Evolutionary conservation across 768 basidiomycete genomes (phyloP), one percentile per base, ranked within the genome.

Genomic region (Phaeotremella fagi): DNA sequence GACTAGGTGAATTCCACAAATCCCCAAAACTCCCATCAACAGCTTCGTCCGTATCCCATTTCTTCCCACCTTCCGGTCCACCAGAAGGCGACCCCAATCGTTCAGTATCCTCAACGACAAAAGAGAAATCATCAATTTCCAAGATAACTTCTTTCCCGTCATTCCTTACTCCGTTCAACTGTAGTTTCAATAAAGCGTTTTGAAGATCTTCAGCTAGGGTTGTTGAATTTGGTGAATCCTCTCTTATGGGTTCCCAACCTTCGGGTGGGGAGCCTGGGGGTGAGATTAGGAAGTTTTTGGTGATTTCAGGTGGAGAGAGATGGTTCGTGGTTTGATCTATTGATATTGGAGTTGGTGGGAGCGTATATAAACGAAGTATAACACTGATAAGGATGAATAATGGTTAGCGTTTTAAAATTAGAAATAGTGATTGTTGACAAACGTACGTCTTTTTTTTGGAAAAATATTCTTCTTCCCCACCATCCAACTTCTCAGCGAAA

Each of bases 221-320:
- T 2, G 81, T 76, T 2, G 77, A 71, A 68, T 97, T 97, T 0
- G 94, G 94, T 16, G 90, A 88, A 6, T 92, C 90, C 74, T 98
- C 94, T 45, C 78, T 78, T 52, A 91, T 82, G 22, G 81, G 90
- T 68, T 95, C 90, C 95, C 95, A 99, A 2, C 92, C 95, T 1
- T 92, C 84, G 0, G 95, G 95, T 0, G 95, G 95, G 0, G 91
- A 95, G 3, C 95, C 95, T 3, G 95, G 95, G 0, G 95, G 95
- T 0, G 95, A 98, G 59, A 99, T 92, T 43, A 99, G 80, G 76
- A 97, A 98, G 76, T 98, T 98, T 76, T 90, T 90, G 63, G 91
- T 87, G 33, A 84, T 61, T 0, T 80, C 76, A 0, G 94, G 94
- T 0, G 91, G 90, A 36, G 79, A 81, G 29, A 92, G 81, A 64